Evolutionary conservation across 305 asterid genomes (phyloP).

Genomic region (Solanum hybrid): DNA sequence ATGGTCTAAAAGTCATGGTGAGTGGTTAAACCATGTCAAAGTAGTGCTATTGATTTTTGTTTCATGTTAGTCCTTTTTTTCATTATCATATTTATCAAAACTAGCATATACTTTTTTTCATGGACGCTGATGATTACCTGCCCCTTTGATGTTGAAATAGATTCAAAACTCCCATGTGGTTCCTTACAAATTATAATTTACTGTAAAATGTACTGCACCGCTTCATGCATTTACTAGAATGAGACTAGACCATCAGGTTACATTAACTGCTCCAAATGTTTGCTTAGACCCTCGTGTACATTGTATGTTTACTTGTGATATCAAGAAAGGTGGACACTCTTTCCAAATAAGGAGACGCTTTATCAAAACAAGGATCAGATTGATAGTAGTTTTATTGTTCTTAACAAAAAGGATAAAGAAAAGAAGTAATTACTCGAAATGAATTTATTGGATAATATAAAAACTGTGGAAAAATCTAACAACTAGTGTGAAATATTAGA

Average conservation of each 20-base stretch:
- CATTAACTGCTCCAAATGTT: not conserved
- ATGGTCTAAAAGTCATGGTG: constrained; percentile 74
- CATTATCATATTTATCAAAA: not conserved
- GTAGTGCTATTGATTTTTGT: not conserved
- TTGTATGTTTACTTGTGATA: not conserved
- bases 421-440: not conserved
- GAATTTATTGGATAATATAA: not conserved
- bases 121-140: not conserved
- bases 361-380: not conserved
- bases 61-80: not conserved
- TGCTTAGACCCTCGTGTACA: not conserved
- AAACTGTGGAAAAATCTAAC: not conserved
- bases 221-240: not conserved
- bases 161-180: not conserved
- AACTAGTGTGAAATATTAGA: not conserved
- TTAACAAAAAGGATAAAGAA: not conserved
- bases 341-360: not conserved
- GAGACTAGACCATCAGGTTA: not conserved
- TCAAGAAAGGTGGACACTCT: not conserved
- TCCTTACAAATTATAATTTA: not conserved
- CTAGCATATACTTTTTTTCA: not conserved
- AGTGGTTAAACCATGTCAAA: constrained; percentile 17
- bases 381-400: too few relatives aligned
- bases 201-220: not conserved
- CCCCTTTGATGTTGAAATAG: not conserved